These are phyloP conservation scores for Cladophialophora bantiana DNA, from an alignment of 2,329 filamentous ascomycete genomes.

Conservation along the genomic window DNA sequence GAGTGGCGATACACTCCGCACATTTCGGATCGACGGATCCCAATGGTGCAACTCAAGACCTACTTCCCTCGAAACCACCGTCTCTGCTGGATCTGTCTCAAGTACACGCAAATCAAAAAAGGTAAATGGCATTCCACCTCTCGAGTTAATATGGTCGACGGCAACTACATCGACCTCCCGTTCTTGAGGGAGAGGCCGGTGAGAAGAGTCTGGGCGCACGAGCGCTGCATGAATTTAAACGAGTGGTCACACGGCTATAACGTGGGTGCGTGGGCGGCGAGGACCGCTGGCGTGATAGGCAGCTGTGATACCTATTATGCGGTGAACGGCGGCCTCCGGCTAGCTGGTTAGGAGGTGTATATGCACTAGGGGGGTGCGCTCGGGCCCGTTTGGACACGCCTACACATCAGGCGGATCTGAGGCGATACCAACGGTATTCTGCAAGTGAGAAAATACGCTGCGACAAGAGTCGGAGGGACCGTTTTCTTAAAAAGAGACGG, in stretches of 20 bases:
- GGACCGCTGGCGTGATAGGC: conserved; percentile 14
- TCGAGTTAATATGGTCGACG: neutral
- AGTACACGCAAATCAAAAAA: conserved; percentile 19
- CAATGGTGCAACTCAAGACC: conserved; percentile 94
- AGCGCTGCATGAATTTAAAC: neutral
- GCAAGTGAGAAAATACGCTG: conserved; percentile 8
- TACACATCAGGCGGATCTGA: no score
- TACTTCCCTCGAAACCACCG: conserved; percentile 36
- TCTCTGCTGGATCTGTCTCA: conserved; percentile 28
- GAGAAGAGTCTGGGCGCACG: conserved; percentile 4
- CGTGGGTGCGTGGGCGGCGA: conserved; percentile 7
- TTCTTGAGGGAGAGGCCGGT: neutral
- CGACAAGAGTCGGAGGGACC: neutral
- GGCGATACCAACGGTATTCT: neutral
- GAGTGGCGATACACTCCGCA: neutral
- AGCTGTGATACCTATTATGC: conserved; percentile 6
- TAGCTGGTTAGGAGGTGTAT: neutral
- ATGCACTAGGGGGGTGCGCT: neutral
- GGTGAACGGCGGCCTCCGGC: neutral
- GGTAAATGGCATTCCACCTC: conserved; percentile 1
- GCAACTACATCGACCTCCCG: neutral
- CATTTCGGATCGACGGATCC: conserved; percentile 78
- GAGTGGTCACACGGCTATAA: neutral
- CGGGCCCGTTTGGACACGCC: neutral
- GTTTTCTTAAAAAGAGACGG: neutral